Conservation (phyloP, 805 yeast species). For the Candida nonsorbophila region DNA sequence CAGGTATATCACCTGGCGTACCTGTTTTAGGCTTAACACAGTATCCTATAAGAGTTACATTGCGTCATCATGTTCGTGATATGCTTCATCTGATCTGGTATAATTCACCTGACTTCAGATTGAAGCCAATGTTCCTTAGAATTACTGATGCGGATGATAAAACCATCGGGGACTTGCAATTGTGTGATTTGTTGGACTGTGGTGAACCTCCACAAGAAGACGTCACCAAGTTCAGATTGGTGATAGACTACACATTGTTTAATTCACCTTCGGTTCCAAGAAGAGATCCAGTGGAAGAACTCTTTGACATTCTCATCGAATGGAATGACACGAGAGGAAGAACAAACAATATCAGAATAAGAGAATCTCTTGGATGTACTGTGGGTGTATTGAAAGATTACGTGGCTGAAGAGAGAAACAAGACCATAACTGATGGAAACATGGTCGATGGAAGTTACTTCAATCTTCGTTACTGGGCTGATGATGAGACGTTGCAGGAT, state of each 20-base stretch:
- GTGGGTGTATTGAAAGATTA: constrained; percentile 13
- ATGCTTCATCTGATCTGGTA: constrained; percentile 24
- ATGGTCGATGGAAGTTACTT: constrained; percentile 8
- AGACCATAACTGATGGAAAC: constrained; percentile 4
- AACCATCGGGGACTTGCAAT: constrained; percentile 6
- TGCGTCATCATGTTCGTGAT: constrained; percentile 18
- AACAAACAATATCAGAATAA: constrained; percentile 5
- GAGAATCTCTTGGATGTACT: constrained; percentile 17
- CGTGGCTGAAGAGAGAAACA: constrained; percentile 11
- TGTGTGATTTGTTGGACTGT: constrained; percentile 7
- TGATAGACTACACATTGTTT: constrained; percentile 19
- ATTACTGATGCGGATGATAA: constrained; percentile 9
- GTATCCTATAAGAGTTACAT: constrained; percentile 15
- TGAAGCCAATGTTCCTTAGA: constrained; percentile 21
- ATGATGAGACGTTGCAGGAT: constrained; percentile 4
- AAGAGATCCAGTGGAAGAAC: constrained; percentile 18
- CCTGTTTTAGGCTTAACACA: constrained; percentile 2
- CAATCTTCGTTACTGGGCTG: constrained; percentile 7
- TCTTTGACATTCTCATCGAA: constrained; percentile 16
- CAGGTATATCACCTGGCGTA: not conserved
- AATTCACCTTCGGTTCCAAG: constrained; percentile 13
- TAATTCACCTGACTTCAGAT: constrained; percentile 13
- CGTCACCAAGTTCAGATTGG: constrained; percentile 9
- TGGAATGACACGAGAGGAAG: constrained; percentile 9
- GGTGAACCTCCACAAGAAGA: constrained; percentile 4